Base-by-base conservation (phyloP, 2,329 filamentous ascomycete species). In the Thyridium curvatum region DNA sequence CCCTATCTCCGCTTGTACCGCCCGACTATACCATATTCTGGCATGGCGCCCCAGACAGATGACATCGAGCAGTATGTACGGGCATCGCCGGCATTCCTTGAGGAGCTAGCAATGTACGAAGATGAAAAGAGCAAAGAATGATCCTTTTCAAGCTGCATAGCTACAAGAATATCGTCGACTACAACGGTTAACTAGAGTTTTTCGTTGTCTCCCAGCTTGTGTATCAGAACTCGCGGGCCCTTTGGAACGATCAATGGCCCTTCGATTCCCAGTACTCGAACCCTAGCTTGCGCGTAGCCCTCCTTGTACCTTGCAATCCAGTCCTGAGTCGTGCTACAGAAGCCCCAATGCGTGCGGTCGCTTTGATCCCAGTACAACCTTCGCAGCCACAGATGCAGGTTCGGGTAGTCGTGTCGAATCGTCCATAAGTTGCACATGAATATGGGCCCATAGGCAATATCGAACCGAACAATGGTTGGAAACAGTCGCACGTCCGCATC, bases 401-500 rank as follows among this genome's bases (percentile, higher is more conserved):
- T 62, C 3, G 83, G 85, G 51, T 79, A 83, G 48, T 82, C 76
- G 46, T 79, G 67, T 3, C 78, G 64, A 41, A 84, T 77, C 50
- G 74, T 78, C 49, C 72, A 77, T 14, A 82, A 51, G 44, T 83
- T 84, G 48, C 78, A 83, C 50, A 71, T 66, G 52, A 85, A 83
- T 21, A 82, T 73, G 45, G 79, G 72, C 30, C 82, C 68, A 47
- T 86, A 87, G 1, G 79, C 81, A 1, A 74, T 65, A 46, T 89
- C 84, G 50, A 87, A 87, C 3, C 83, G 72, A 12, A 73, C 61
- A 30, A 85, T 71, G 0, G 82, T 86, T 1, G 79, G 77, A 54
- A 73, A 85, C 12, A 86, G 61, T 9, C 82, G 66, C 29, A 87
- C 69, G 50, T 87, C 84, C 0, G 79, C 77, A 53, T 87, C 84